phyloP scores from a whole-genome alignment of 2,329 filamentous ascomycete species.

The Xylaria sp. region DNA sequence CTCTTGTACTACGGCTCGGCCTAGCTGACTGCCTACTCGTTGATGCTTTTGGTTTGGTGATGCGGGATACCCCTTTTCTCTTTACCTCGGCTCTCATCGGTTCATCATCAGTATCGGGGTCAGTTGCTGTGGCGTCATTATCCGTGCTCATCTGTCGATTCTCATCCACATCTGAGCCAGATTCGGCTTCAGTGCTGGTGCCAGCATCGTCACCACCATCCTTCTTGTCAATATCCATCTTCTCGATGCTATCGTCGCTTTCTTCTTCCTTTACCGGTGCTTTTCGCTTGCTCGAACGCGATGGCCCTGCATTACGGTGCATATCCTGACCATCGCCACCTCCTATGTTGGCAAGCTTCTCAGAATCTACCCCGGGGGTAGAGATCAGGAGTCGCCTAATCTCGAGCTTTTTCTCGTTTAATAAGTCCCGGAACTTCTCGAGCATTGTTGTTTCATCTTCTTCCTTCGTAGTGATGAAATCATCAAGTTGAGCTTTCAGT shows the following conservation, averaged over 20 bases:
- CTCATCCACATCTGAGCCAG: conserved; percentile 51
- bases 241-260: conserved; percentile 58
- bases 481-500: conserved; percentile 71
- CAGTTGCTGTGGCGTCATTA: conserved; percentile 54
- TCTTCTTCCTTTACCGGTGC: conserved; percentile 51
- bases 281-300: conserved; percentile 63
- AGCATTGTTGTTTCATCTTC: conserved; percentile 74
- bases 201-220: conserved; percentile 39
- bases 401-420: conserved; percentile 84
- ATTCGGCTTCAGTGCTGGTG: conserved; percentile 37
- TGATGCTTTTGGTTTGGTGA: conserved; percentile 32
- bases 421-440: conserved; percentile 73
- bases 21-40: conserved; percentile 27
- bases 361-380: conserved; percentile 55
- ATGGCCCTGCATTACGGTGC: conserved; percentile 49
- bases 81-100: conserved; percentile 32
- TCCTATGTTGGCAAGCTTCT: conserved; percentile 49
- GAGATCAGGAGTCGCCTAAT: conserved; percentile 74
- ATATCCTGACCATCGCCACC: conserved; percentile 37
- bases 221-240: conserved; percentile 60
- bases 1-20: conserved; percentile 24
- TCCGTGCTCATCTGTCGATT: conserved; percentile 54
- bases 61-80: conserved; percentile 17
- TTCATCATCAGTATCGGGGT: conserved; percentile 53
- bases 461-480: conserved; percentile 72